phyloP scores from a whole-genome alignment of 1,284 basidiomycete genomes.

The Coniferiporia sulphurascens region DNA sequence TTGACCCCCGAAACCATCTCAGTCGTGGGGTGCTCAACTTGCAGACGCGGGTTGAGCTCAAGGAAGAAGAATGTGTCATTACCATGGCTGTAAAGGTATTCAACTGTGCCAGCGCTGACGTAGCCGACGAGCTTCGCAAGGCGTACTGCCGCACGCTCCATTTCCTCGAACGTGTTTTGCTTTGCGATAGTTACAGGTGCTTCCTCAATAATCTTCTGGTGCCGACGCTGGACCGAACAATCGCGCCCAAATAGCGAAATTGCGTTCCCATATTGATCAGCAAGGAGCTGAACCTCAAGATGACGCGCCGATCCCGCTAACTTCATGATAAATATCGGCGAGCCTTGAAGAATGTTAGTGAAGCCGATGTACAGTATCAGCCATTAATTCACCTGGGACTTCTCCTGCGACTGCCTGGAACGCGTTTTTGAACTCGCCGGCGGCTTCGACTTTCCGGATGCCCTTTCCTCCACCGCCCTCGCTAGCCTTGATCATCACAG shows the following conservation, averaged over 20 bases:
- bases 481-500: conserved; percentile 99
- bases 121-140: conserved; percentile 98
- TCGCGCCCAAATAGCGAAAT: conserved; percentile 99
- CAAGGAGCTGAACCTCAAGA: conserved; percentile 96
- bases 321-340: conserved; percentile 99
- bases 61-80: conserved; percentile 97
- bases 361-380: conserved; percentile 17
- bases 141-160: conserved; percentile 98
- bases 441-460: conserved; percentile 86
- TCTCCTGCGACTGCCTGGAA: conserved; percentile 94
- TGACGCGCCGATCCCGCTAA: conserved; percentile 96
- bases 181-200: conserved; percentile 97
- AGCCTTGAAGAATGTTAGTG: conserved; percentile 52
- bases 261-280: conserved; percentile 99
- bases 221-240: conserved; percentile 98
- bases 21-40: conserved; percentile 99
- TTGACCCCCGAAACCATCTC: conserved; percentile 99
- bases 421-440: conserved; percentile 89
- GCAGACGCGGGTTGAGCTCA: conserved; percentile 98
- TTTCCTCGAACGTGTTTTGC: conserved; percentile 87
- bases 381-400: conserved; percentile 74
- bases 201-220: conserved; percentile 99
- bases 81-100: conserved; percentile 95
- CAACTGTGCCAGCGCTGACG: conserved; percentile 97
- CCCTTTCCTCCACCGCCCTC: conserved; percentile 99